These are phyloP conservation scores for Garcia nutans DNA, from an alignment of 345 rosid species.

Conservation along the genomic window DNA sequence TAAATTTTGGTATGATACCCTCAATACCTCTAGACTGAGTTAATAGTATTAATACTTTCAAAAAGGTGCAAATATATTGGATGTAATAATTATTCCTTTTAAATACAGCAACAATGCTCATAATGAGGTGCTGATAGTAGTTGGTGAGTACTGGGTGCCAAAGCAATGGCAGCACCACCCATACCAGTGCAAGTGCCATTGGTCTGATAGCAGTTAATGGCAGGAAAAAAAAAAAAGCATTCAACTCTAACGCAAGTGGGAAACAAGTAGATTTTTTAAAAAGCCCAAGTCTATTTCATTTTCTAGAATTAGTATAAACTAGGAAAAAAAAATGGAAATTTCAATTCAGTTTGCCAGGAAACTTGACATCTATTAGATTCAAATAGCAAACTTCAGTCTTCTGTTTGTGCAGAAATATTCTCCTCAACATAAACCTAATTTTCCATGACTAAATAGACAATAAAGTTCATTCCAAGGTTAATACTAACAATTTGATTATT, in stretches of 20 bases:
- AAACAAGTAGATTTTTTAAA: neutral
- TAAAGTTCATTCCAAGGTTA: neutral
- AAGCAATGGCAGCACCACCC: too few species aligned
- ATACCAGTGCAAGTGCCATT: too few species aligned
- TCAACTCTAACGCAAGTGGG: neutral
- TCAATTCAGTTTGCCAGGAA: neutral
- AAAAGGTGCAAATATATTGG: neutral
- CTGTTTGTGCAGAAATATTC: neutral
- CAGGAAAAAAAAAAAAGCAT: too few species aligned
- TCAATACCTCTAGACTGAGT: too few species aligned
- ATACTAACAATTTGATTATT: neutral
- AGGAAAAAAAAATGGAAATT: neutral
- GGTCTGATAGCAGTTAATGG: too few species aligned
- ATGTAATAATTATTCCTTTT: neutral
- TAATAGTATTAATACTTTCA: too few species aligned
- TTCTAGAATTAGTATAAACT: too few species aligned
- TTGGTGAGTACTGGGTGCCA: neutral
- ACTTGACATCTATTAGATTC: neutral
- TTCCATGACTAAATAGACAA: neutral
- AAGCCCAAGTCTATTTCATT: neutral
- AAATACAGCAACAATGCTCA: neutral
- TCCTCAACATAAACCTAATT: neutral
- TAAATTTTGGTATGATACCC: too few species aligned
- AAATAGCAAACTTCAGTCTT: neutral
- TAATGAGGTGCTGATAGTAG: neutral